Conservation (phyloP, 768 basidiomycete genomes). For the Porpolomopsis calyptriformis region DNA sequence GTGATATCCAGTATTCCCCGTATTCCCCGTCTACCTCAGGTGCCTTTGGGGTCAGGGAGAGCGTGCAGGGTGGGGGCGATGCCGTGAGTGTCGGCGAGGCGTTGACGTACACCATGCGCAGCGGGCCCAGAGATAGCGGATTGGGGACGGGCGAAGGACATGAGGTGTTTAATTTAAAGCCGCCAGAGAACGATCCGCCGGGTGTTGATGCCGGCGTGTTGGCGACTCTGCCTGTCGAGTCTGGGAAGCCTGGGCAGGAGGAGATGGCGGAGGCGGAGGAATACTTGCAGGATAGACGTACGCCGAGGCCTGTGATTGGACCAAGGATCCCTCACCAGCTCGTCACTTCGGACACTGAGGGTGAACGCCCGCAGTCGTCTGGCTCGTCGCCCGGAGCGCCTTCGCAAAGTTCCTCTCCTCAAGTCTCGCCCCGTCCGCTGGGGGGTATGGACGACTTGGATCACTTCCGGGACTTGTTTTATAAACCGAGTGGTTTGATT, state of each 20-base stretch:
- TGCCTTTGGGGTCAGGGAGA: neutral
- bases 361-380: neutral
- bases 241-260: slow-evolving; percentile 11
- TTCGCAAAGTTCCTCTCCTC: slow-evolving; percentile 28
- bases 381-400: slow-evolving; percentile 9
- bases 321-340: slow-evolving; percentile 4
- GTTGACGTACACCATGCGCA: slow-evolving; percentile 26
- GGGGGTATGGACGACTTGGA: slow-evolving; percentile 57
- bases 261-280: too few species aligned
- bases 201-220: too few species aligned
- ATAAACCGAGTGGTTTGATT: slow-evolving; percentile 34
- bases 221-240: too few species aligned
- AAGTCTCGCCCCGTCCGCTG: slow-evolving; percentile 41
- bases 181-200: too few species aligned
- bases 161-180: too few species aligned
- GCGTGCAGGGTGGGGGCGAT: neutral
- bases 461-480: slow-evolving; percentile 68
- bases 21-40: slow-evolving; percentile 10
- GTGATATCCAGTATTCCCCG: slow-evolving; percentile 40
- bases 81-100: slow-evolving; percentile 44
- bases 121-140: slow-evolving; percentile 31
- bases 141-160: slow-evolving; percentile 38
- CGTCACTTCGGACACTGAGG: slow-evolving; percentile 5
- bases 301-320: too few species aligned
- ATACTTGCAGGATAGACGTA: too few species aligned